Conservation (phyloP, 768 basidiomycete species). For the Pulveroboletus ravenelii region DNA sequence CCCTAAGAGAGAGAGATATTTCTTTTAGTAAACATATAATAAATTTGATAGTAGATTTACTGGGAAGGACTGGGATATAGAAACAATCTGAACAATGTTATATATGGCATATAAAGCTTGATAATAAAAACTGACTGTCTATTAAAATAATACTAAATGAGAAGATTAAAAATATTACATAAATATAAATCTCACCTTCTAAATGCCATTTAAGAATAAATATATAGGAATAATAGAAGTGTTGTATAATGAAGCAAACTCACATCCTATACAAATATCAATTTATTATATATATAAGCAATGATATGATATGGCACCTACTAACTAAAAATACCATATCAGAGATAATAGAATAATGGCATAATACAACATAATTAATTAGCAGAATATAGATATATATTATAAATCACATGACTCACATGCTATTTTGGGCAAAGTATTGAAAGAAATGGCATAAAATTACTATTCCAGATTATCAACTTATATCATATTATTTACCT, state of each 20-base stretch:
- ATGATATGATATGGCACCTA: neutral
- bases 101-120: rapidly evolving
- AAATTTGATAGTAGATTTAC: neutral
- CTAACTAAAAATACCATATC: neutral
- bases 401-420: neutral
- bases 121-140: neutral
- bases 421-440: neutral
- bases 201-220: too few species aligned
- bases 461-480: neutral
- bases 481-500: neutral
- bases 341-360: neutral
- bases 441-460: neutral
- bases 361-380: neutral
- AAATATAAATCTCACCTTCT: neutral
- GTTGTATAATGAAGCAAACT: neutral
- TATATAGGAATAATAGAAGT: neutral
- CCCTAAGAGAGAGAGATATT: too few species aligned
- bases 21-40: neutral
- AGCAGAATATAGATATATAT: neutral
- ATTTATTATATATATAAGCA: neutral
- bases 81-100: neutral
- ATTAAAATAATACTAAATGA: neutral
- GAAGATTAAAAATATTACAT: neutral
- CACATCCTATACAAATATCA: neutral
- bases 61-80: neutral